phyloP scores from a whole-genome alignment of 371 early-diverging fungal species.

The Blakeslea trispora region DNA sequence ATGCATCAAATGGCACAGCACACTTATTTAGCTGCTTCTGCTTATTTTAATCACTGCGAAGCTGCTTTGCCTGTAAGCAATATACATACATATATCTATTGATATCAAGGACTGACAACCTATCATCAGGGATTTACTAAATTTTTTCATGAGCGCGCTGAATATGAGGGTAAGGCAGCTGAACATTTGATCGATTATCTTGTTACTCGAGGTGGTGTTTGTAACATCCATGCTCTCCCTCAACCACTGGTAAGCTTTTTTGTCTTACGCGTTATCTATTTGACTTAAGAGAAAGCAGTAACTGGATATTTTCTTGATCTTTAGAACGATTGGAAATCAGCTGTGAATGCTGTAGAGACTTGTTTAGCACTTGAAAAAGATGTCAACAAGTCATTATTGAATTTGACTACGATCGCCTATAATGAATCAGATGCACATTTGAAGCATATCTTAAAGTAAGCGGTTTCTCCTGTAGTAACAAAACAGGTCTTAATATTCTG shows the following conservation, averaged over 20 bases:
- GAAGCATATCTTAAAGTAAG: slow-evolving; percentile 58
- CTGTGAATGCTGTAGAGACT: slow-evolving; percentile 43
- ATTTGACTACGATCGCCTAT: slow-evolving; percentile 52
- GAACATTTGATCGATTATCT: slow-evolving; percentile 63
- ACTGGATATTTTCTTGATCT: slow-evolving; percentile 11
- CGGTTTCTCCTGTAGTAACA: no score
- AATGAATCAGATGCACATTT: slow-evolving; percentile 59
- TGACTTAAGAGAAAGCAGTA: no score
- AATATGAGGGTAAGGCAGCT: slow-evolving; percentile 49
- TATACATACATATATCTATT: not conserved
- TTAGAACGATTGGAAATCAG: slow-evolving; percentile 40
- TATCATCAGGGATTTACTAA: slow-evolving; percentile 49
- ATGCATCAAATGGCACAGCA: slow-evolving; percentile 57
- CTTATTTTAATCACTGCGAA: slow-evolving; percentile 52
- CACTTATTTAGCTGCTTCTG: slow-evolving; percentile 53
- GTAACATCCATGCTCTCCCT: slow-evolving; percentile 36
- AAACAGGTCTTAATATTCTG: not conserved
- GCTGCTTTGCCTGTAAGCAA: slow-evolving; percentile 53
- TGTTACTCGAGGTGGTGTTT: slow-evolving; percentile 62
- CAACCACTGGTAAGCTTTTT: slow-evolving; percentile 36
- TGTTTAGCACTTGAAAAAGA: slow-evolving; percentile 48
- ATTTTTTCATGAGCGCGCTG: slow-evolving; percentile 61
- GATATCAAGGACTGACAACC: not conserved
- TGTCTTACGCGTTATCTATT: not conserved
- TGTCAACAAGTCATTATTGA: slow-evolving; percentile 63